Base-by-base conservation (phyloP, 2,329 filamentous ascomycete species). In the Leptographium flavum region DNA sequence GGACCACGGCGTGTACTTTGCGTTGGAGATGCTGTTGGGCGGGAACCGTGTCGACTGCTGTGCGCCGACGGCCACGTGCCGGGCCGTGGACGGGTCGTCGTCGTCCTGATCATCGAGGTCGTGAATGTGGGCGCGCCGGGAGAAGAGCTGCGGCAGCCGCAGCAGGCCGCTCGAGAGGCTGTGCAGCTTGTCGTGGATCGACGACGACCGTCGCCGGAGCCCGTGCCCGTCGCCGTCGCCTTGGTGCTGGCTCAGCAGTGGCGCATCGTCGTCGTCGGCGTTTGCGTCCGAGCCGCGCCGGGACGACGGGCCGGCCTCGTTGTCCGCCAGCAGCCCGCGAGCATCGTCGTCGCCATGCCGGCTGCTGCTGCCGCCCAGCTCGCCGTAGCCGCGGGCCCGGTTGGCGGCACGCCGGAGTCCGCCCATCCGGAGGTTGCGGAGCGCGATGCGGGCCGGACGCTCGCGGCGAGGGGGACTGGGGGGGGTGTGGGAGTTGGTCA, bases 1-100 rank as follows among this genome's bases (percentile, higher is more conserved):
- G 43, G 84, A 94, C 68, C 88, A 82, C 1, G 88, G 79, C 27
- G 90, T 96, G 62, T 98, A 98, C 70, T 96, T 98, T 45, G 92
- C 90, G 60, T 98, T 96, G 31, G 90, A 96, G 41, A 98, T 76
- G 46, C 87, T 75, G 62, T 98, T 98, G 9, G 84, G 78, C 10
- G 92, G 90, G 60, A 90, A 96, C 53, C 82, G 79, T 42, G 79
- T 70, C 25, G 76, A 62, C 58, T 94, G 88, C 27, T 67, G 58
- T 40, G 81, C 79, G 47, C 87, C 90, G 43, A 94, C 84, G 3
- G 78, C 69, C 27, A 95, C 74, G 42, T 76, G 75, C 45, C 90
- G 77, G 25, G 86, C 83, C 1, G 85, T 72, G 7, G 79, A 79
- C 5, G 82, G 75, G 55, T 81, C 76, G 49, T 78, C 69, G 6